Conservation (phyloP, 495 filamentous ascomycete genomes). For the Cercophora samala region DNA sequence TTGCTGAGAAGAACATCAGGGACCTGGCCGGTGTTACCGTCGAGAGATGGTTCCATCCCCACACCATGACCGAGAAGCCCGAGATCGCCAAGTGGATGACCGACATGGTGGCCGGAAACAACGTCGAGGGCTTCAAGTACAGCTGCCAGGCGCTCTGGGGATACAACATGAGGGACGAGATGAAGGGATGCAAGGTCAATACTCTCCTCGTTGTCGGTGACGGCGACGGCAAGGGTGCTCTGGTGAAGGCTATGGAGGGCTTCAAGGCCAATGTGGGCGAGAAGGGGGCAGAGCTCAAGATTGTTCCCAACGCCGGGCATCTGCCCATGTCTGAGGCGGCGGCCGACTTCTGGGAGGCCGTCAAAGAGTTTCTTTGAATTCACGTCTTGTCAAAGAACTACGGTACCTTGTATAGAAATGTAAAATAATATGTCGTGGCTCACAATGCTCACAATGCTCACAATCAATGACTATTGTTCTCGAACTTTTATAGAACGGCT, state of each 20-base stretch:
- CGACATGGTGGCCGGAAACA: slow-evolving; percentile 59
- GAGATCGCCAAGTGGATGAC: slow-evolving; percentile 49
- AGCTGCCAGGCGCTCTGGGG: slow-evolving; percentile 69
- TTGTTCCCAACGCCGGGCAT: slow-evolving; percentile 68
- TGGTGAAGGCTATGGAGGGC: slow-evolving; percentile 73
- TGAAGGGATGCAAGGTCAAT: slow-evolving; percentile 56
- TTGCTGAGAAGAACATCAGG: slow-evolving; percentile 59
- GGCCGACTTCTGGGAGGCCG: slow-evolving; percentile 58
- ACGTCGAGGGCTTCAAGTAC: slow-evolving; percentile 65
- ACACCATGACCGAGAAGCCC: slow-evolving; percentile 50
- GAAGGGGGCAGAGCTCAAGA: slow-evolving; percentile 52
- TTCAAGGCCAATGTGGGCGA: slow-evolving; percentile 57
- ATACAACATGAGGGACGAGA: slow-evolving; percentile 65
- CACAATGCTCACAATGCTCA: background rate
- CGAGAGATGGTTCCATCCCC: slow-evolving; percentile 68
- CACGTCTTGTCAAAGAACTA: background rate
- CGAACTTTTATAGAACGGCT: background rate
- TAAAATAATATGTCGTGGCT: background rate
- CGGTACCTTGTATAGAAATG: no score
- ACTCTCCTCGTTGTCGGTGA: slow-evolving; percentile 67
- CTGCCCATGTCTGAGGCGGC: slow-evolving; percentile 81
- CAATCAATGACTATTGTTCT: background rate
- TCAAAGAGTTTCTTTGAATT: slow-evolving; percentile 51
- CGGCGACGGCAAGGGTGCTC: slow-evolving; percentile 61
- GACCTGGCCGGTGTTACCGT: slow-evolving; percentile 65